Percentiles rank a stretch among this genome's conserved stretches.
Conservation (phyloP, 345 rosid species). For the Ricinus communis region DNA sequence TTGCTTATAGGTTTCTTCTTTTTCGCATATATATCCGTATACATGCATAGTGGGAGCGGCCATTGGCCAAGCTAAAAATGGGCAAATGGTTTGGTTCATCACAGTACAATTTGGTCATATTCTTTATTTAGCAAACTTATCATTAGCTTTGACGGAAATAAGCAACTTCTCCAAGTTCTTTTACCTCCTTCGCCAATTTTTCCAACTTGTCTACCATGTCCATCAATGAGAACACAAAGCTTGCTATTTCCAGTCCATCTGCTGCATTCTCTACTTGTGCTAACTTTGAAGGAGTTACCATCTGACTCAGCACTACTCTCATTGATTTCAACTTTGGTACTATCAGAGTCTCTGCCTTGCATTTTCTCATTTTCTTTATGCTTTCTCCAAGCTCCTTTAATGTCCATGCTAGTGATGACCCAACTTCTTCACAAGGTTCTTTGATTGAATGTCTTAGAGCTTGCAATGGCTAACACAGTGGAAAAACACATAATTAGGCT, state of each 20-base stretch:
- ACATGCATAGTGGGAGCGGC: too few relatives aligned
- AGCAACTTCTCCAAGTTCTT: constrained; percentile 54
- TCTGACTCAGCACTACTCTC: constrained; percentile 37
- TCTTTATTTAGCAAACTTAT: neutral
- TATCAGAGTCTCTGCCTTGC: constrained; percentile 27
- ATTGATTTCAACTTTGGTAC: constrained; percentile 45
- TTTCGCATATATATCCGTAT: neutral
- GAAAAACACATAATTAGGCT: neutral
- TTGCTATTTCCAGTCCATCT: constrained; percentile 44
- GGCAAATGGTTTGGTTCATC: neutral
- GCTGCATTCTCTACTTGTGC: constrained; percentile 14
- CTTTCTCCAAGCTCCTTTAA: constrained; percentile 60
- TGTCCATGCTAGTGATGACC: constrained; percentile 41
- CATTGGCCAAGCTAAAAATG: neutral
- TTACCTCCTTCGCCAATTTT: constrained; percentile 51
- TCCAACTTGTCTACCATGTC: constrained; percentile 53
- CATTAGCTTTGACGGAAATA: constrained; percentile 22
- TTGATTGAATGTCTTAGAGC: constrained; percentile 29
- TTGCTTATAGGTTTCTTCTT: neutral
- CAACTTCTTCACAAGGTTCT: constrained; percentile 43
- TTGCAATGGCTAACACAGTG: constrained; percentile 23
- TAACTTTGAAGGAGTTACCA: constrained; percentile 15
- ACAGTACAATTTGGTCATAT: neutral
- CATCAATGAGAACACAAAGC: constrained; percentile 44
- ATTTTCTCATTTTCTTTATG: constrained; percentile 47